Percentiles rank a stretch among this genome's conserved stretches.
Conservation (phyloP, 768 basidiomycete genomes). For the Termitomyces sp. region DNA sequence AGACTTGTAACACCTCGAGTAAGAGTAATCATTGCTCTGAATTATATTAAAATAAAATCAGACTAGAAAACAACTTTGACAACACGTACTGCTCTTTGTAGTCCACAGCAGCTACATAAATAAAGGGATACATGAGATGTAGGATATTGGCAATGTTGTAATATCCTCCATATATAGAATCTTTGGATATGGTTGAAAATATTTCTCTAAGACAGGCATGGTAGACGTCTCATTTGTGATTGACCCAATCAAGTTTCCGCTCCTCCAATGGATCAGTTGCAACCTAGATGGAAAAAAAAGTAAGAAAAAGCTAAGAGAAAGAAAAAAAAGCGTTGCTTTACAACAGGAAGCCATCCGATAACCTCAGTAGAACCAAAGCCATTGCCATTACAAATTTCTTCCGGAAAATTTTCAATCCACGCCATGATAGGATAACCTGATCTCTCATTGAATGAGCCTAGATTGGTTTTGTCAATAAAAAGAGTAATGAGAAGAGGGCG, state of each 20-base stretch:
- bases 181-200: conserved; percentile 19
- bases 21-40: background rate
- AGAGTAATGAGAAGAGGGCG: conserved; percentile 24
- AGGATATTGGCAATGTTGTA: conserved; percentile 20
- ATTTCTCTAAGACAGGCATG: no score
- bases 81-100: conserved; percentile 19
- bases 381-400: conserved; percentile 26
- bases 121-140: background rate
- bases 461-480: conserved; percentile 36
- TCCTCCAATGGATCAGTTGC: conserved; percentile 23
- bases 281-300: conserved; percentile 13
- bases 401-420: conserved; percentile 25
- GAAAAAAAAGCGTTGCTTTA: conserved; percentile 5
- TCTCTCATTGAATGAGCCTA: conserved; percentile 31
- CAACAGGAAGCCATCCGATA: conserved; percentile 35
- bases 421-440: conserved; percentile 36
- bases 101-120: conserved; percentile 13
- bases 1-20: conserved; percentile 18
- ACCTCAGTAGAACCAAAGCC: conserved; percentile 29
- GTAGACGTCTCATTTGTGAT: conserved; percentile 30
- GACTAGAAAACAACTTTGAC: background rate
- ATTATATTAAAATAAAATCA: background rate
- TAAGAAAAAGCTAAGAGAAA: background rate
- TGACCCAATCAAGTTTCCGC: conserved; percentile 26
- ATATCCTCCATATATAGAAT: conserved; percentile 17